Conservation (phyloP, 768 basidiomycete genomes). For the Mycena floridula region DNA sequence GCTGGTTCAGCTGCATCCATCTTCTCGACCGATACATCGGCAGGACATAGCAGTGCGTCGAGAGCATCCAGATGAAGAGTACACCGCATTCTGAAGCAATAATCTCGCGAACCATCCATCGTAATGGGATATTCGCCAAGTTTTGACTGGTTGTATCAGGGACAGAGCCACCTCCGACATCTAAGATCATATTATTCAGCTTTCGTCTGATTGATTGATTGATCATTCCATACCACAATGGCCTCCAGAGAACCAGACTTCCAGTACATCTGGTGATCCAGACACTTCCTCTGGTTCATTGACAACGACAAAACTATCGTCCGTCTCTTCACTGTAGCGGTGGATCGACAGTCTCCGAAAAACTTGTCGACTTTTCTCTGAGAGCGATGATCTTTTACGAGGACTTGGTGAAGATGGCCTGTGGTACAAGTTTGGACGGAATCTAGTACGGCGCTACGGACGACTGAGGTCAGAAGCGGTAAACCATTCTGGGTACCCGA, state of each 20-base stretch:
- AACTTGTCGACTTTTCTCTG: too few relatives aligned
- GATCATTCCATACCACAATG: conserved; percentile 68
- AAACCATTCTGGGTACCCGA: too few relatives aligned
- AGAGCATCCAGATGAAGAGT: conserved; percentile 24
- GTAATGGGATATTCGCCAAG: conserved; percentile 57
- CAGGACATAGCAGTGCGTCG: background rate
- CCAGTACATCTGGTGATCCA: conserved; percentile 47
- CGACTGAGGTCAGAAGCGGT: background rate
- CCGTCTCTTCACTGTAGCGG: conserved; percentile 4
- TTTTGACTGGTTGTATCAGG: conserved; percentile 33
- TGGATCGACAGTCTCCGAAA: conserved; percentile 1
- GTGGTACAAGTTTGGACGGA: conserved; percentile 59
- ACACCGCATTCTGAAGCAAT: conserved; percentile 36
- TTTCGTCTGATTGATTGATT: background rate
- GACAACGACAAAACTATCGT: conserved; percentile 10
- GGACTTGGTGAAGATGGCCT: conserved; percentile 16
- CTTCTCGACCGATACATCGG: background rate
- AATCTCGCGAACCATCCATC: conserved; percentile 70
- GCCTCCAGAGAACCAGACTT: conserved; percentile 79
- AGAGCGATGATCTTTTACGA: background rate
- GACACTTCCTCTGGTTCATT: conserved; percentile 9
- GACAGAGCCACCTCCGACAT: conserved; percentile 65
- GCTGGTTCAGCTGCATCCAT: background rate
- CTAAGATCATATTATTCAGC: conserved; percentile 23
- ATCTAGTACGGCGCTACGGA: conserved; percentile 48